Evolutionary conservation across 495 filamentous ascomycete species (phyloP).

Genomic region (Xylaria acuta): DNA sequence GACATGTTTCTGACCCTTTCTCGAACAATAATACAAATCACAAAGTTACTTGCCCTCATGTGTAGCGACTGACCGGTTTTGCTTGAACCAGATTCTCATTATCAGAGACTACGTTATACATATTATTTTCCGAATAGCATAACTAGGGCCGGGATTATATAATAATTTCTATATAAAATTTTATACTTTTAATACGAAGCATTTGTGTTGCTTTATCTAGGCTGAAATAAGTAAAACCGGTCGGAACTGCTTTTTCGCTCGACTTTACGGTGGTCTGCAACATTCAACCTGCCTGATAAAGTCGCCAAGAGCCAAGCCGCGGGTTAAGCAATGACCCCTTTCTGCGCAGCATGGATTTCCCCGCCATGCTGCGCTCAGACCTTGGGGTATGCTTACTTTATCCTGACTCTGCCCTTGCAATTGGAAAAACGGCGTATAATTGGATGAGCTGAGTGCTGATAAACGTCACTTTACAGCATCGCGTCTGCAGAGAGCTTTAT

Average conservation of each 20-base stretch:
- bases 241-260: neutral
- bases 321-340: constrained; percentile 6
- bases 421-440: neutral
- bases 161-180: neutral
- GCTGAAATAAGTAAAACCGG: neutral
- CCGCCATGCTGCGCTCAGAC: neutral
- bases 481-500: neutral
- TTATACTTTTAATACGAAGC: neutral
- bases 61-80: no score
- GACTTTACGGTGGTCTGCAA: neutral
- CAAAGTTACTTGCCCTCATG: neutral
- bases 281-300: neutral
- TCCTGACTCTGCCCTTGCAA: neutral
- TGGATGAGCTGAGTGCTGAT: neutral
- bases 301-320: constrained; percentile 5
- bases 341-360: constrained; percentile 16
- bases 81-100: neutral
- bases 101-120: neutral
- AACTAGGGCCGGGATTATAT: no score
- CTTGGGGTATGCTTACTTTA: constrained; percentile 7
- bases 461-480: neutral
- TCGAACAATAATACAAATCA: neutral
- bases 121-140: neutral
- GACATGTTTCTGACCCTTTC: neutral
- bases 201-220: neutral